Percentiles rank a stretch among this genome's conserved stretches.
These are phyloP conservation scores for Annulohypoxylon truncatum DNA, from an alignment of 2,329 filamentous ascomycete genomes.

Conservation along the genomic window DNA sequence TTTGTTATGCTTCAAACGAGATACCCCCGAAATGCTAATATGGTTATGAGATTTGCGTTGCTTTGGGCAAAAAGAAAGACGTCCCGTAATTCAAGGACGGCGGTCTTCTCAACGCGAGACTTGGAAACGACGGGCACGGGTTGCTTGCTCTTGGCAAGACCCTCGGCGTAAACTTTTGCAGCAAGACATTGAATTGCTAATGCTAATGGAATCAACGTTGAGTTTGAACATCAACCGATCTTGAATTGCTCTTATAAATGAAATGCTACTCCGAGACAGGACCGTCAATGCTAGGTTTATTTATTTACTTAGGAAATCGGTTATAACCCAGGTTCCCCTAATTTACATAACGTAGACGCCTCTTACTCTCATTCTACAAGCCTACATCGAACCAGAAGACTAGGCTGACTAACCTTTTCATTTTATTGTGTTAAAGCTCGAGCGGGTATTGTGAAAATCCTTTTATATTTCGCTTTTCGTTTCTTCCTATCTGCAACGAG, in stretches of 20 bases:
- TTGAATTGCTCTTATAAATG: neutral
- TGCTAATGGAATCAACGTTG: neutral
- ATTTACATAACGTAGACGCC: neutral
- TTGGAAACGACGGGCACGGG: neutral
- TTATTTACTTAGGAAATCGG: neutral
- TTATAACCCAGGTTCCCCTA: neutral
- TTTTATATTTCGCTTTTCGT: neutral
- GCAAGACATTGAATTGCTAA: neutral
- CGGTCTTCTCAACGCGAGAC: neutral
- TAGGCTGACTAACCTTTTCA: neutral
- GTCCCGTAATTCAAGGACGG: neutral
- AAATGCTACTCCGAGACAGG: neutral
- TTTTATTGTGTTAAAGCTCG: too few species aligned
- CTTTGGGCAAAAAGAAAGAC: neutral
- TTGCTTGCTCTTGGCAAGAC: neutral
- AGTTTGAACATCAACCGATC: neutral
- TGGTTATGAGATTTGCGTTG: neutral
- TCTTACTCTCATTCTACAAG: neutral
- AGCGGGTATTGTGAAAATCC: neutral
- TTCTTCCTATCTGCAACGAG: conserved; percentile 12
- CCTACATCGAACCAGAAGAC: neutral
- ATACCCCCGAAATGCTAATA: conserved; percentile 38
- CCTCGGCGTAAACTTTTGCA: neutral
- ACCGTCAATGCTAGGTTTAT: neutral
- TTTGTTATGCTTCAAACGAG: conserved; percentile 26